Conservation (phyloP, 2,329 filamentous ascomycete species). For the Colletotrichum spinosum region DNA sequence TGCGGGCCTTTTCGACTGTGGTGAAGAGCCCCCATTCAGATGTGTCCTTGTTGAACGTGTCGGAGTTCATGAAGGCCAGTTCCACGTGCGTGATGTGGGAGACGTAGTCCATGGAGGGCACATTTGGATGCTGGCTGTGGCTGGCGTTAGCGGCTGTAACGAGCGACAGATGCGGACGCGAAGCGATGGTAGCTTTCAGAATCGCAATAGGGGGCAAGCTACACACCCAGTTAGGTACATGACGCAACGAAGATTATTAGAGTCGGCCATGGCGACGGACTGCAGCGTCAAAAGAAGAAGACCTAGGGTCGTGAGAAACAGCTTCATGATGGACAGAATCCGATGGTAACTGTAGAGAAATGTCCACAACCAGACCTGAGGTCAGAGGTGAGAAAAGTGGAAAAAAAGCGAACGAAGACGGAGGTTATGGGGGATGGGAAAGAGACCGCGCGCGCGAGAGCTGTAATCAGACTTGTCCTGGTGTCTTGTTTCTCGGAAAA, state of each 20-base stretch:
- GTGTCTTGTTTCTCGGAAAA: too few species aligned
- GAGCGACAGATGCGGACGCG: neutral
- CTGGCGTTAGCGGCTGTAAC: slow-evolving; percentile 10
- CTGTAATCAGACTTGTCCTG: too few species aligned
- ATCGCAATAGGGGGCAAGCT: neutral
- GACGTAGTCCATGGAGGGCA: slow-evolving; percentile 52
- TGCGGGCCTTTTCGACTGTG: slow-evolving; percentile 59
- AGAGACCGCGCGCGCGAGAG: too few species aligned
- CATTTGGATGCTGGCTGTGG: slow-evolving; percentile 59
- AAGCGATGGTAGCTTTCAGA: neutral
- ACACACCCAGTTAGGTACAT: slow-evolving; percentile 64
- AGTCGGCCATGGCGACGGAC: slow-evolving; percentile 21
- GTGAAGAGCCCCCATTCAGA: slow-evolving; percentile 65
- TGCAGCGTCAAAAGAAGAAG: slow-evolving; percentile 18
- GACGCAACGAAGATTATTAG: slow-evolving; percentile 46
- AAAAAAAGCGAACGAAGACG: too few species aligned
- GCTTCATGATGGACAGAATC: slow-evolving; percentile 15
- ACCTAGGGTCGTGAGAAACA: slow-evolving; percentile 11
- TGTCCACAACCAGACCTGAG: too few species aligned
- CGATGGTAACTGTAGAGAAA: neutral
- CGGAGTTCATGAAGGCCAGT: slow-evolving; percentile 68
- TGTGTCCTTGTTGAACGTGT: slow-evolving; percentile 60
- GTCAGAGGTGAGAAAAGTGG: too few species aligned
- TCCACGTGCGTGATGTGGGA: slow-evolving; percentile 66
- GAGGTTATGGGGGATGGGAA: too few species aligned